Base-by-base conservation (phyloP, 805 yeast species). In the Schizosaccharomyces lindneri region DNA sequence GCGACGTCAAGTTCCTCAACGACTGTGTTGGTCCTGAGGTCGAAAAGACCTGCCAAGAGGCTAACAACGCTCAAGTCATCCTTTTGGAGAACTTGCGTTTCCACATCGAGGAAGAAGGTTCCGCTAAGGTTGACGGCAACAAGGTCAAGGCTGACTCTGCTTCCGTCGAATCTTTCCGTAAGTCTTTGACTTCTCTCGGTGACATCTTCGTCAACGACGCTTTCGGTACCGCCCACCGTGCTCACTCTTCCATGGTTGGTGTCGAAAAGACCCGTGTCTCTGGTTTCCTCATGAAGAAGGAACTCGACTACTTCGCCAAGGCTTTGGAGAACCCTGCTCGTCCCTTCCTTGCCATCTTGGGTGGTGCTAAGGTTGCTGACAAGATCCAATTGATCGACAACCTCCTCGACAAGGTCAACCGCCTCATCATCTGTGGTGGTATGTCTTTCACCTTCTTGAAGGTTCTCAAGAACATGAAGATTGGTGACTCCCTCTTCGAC, bases 381-480 rank as follows among this genome's bases (percentile, higher is more conserved):
- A 93, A 93, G 84, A 93, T 93, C 73, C 97, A 87, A 79, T 83
- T 93, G 77, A 93, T 93, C 72, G 97, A 93, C 79, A 93, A 89
- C 71, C 68, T 74, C 61, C 81, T 90, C 71, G 93, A 90, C 80
- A 93, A 93, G 82, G 97, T 93, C 71, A 85, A 93, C 77, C 76
- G 83, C 66, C 80, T 93, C 74, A 87, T 93, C 77, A 83, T 93
- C 71, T 97, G 98, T 74, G 98, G 98, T 79, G 98, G 98, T 78
- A 93, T 93, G 98, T 93, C 98, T 65, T 93, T 90, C 85, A 93
- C 98, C 70, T 93, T 93, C 83, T 87, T 86, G 82, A 93, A 93
- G 81, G 85, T 90, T 62, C 72, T 87, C 66, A 85, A 87, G 75
- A 79, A 80, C 73, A 81, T 87, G 77, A 75, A 82, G 43, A 93